phyloP scores from a whole-genome alignment of 768 basidiomycete species.

The Neoboletus subvelutipes region DNA sequence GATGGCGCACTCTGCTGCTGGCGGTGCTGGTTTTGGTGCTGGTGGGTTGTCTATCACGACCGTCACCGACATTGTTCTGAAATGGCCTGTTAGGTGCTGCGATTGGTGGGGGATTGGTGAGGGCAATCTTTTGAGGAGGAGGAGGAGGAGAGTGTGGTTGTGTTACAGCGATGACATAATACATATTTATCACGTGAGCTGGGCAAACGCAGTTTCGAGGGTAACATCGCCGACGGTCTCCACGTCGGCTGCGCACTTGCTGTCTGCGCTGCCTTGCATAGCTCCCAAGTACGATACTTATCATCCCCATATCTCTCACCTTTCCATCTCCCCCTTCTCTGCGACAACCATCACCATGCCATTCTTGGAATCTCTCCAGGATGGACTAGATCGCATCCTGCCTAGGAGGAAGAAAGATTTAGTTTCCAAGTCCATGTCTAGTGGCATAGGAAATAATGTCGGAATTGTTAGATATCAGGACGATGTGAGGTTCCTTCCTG shows the following conservation, averaged over 20 bases:
- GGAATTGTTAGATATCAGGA: constrained; percentile 66
- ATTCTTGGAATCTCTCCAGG: constrained; percentile 30
- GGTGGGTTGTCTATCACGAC: constrained; percentile 40
- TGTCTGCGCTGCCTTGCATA: constrained; percentile 11
- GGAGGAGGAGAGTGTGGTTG: no score
- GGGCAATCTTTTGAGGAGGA: constrained; percentile 43
- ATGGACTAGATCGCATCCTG: constrained; percentile 32
- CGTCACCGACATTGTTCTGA: not conserved
- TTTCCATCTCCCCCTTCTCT: not conserved
- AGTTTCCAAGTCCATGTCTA: constrained; percentile 40
- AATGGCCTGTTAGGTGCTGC: constrained; percentile 41
- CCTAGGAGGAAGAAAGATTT: constrained; percentile 18
- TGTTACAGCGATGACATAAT: constrained; percentile 19
- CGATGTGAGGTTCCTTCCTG: constrained; percentile 54
- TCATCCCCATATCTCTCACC: not conserved
- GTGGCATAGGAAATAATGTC: constrained; percentile 58
- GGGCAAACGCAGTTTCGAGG: not conserved
- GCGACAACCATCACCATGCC: constrained; percentile 18
- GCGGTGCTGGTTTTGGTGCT: constrained; percentile 77
- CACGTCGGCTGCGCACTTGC: constrained; percentile 10
- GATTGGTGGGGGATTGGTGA: constrained; percentile 49
- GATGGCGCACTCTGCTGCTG: constrained; percentile 62
- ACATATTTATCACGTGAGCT: constrained; percentile 21
- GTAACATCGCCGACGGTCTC: not conserved
- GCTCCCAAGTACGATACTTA: constrained; percentile 10